A percentile compares a stretch with the other conserved stretches of the same genome.
phyloP scores from a whole-genome alignment of 1,284 basidiomycete species.

The Tremellales sp. region DNA sequence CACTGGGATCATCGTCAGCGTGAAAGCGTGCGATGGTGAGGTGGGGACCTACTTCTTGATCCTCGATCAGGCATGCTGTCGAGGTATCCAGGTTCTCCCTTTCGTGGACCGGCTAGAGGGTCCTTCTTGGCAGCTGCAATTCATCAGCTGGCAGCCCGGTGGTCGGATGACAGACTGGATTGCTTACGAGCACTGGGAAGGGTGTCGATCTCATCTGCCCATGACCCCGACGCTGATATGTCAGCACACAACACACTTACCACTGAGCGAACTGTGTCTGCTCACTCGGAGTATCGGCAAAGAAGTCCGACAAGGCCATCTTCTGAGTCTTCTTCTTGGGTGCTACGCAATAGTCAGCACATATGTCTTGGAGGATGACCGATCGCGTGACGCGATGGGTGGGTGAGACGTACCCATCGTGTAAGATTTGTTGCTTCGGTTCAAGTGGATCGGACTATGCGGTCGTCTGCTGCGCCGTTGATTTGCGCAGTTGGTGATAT shows the following conservation, averaged over 20 bases:
- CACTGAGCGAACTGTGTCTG: not conserved
- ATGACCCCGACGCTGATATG: slow-evolving; percentile 69
- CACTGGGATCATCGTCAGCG: slow-evolving; percentile 3
- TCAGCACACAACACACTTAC: not conserved
- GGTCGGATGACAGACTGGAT: slow-evolving; percentile 1
- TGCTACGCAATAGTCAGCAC: slow-evolving; percentile 29
- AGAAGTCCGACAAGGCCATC: slow-evolving; percentile 84
- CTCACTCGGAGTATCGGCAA: slow-evolving; percentile 68
- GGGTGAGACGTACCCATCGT: not conserved
- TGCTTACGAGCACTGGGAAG: slow-evolving; percentile 82
- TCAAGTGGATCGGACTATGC: not conserved
- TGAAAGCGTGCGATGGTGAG: slow-evolving; percentile 8
- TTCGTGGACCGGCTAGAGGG: slow-evolving; percentile 34
- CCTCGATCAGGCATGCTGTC: slow-evolving; percentile 47
- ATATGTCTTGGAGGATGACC: not conserved
- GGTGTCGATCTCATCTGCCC: slow-evolving; percentile 94
- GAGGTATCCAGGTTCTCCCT: slow-evolving; percentile 48
- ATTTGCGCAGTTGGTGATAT: not conserved
- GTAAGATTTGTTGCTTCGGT: not conserved
- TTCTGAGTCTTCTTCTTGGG: slow-evolving; percentile 77
- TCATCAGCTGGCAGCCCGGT: slow-evolving; percentile 10
- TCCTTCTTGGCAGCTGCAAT: slow-evolving; percentile 49
- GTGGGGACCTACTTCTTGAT: slow-evolving; percentile 3
- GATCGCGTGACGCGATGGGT: not conserved
- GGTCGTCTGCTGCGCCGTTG: not conserved